phyloP scores from a whole-genome alignment of 306 rosid species.

The Cajanus cajan region DNA sequence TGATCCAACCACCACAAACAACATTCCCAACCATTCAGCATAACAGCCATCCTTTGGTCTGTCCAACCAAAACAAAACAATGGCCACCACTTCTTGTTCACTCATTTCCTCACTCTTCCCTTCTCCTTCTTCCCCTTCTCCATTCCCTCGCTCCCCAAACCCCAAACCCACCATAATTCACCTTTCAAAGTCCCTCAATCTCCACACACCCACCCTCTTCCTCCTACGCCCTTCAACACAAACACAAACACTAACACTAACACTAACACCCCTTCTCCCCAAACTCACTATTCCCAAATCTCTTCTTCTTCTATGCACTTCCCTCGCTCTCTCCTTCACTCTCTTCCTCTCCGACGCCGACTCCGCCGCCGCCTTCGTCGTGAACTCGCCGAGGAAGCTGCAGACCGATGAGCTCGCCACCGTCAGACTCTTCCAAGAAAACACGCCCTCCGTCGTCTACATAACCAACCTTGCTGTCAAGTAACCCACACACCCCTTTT shows the following conservation, averaged over 20 bases:
- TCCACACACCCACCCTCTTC: conserved; percentile 34
- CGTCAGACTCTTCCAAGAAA: conserved; percentile 86
- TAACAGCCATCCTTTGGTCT: not conserved
- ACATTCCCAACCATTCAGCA: not conserved
- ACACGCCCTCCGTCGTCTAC: conserved; percentile 91
- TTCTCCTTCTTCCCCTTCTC: conserved; percentile 32
- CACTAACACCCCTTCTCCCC: conserved; percentile 3
- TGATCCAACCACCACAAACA: conserved; percentile 2
- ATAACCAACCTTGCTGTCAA: conserved; percentile 89
- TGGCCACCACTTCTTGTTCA: conserved; percentile 60
- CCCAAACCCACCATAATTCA: conserved; percentile 22
- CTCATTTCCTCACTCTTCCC: conserved; percentile 61
- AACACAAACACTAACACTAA: not conserved
- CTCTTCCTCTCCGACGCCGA: conserved; percentile 61
- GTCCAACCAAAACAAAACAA: conserved; percentile 23
- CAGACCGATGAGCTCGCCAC: conserved; percentile 97
- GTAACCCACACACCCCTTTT: not conserved
- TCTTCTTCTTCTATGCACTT: conserved; percentile 59
- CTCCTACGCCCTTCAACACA: conserved; percentile 23
- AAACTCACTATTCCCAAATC: conserved; percentile 37
- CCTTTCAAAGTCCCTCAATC: conserved; percentile 47
- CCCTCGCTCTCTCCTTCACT: conserved; percentile 68
- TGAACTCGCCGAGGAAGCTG: conserved; percentile 64
- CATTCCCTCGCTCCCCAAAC: conserved; percentile 44
- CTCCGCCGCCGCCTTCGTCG: conserved; percentile 79